A percentile compares a stretch with the other conserved stretches of the same genome.
Conservation (phyloP, 352 stramenopile genomes). For the Phytophthora nicotianae region DNA sequence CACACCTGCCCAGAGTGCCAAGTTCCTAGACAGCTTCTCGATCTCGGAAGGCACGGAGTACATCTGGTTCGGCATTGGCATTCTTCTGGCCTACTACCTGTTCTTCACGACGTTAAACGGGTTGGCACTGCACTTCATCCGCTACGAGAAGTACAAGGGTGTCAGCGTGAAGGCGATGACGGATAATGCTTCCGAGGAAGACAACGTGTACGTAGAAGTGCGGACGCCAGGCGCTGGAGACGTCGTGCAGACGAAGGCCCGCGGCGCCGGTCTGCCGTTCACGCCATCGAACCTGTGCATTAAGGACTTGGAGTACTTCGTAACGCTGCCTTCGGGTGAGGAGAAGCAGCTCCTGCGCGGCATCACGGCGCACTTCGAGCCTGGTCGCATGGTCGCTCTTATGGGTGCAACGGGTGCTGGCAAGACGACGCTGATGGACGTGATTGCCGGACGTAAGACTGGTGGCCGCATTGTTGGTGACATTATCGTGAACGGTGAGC, state of each 20-base stretch:
- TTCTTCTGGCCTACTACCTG: constrained; percentile 60
- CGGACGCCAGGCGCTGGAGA: constrained; percentile 12
- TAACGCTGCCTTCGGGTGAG: constrained; percentile 57
- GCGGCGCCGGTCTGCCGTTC: constrained; percentile 36
- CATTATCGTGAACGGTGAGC: constrained; percentile 88
- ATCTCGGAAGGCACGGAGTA: constrained; percentile 47
- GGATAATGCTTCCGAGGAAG: constrained; percentile 6
- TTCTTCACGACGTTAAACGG: constrained; percentile 57
- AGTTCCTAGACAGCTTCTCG: constrained; percentile 40
- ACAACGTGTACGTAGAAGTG: constrained; percentile 44
- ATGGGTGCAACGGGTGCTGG: constrained; percentile 67
- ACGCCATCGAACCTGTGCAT: constrained; percentile 46
- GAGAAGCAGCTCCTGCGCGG: constrained; percentile 42
- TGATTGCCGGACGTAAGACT: constrained; percentile 58
- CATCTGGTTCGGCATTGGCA: constrained; percentile 52
- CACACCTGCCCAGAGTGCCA: constrained; percentile 11
- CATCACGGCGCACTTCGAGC: constrained; percentile 52
- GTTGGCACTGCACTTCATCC: constrained; percentile 54
- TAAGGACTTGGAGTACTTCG: constrained; percentile 50
- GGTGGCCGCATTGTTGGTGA: constrained; percentile 75
- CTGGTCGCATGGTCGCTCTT: constrained; percentile 23
- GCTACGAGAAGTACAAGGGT: constrained; percentile 51
- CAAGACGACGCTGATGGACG: constrained; percentile 65
- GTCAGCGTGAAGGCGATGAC: constrained; percentile 38
- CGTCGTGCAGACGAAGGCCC: constrained; percentile 3